Evolutionary conservation across 768 basidiomycete species (phyloP).

Genomic region (Leccinum ochraceum): DNA sequence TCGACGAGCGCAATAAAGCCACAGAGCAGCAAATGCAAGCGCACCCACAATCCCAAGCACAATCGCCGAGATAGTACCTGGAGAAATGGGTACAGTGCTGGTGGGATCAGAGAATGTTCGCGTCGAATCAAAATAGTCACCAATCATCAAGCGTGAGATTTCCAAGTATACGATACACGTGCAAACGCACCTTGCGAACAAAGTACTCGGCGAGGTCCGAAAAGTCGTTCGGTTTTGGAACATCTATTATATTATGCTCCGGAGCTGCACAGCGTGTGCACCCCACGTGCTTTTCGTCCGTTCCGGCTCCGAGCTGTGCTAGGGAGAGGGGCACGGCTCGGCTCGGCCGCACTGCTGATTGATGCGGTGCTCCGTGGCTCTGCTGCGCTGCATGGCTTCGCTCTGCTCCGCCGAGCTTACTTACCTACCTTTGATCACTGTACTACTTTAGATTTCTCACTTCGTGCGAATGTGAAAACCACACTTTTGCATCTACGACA

Average conservation of each 20-base stretch:
- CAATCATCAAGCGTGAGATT: constrained; percentile 2
- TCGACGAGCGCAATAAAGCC: constrained; percentile 35
- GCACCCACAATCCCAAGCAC: constrained; percentile 29
- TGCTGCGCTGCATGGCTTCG: too few relatives aligned
- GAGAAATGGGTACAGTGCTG: constrained; percentile 19
- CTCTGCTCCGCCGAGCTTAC: too few relatives aligned
- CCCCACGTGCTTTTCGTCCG: too few relatives aligned
- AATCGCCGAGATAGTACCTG: constrained; percentile 27
- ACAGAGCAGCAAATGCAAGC: constrained; percentile 28
- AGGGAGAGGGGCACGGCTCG: too few relatives aligned
- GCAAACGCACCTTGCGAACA: constrained; percentile 73
- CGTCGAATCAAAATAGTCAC: constrained; percentile 5
- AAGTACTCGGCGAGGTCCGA: constrained; percentile 91
- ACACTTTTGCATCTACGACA: too few relatives aligned
- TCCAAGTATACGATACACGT: neutral
- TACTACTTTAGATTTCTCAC: too few relatives aligned
- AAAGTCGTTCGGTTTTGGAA: constrained; percentile 96
- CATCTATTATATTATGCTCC: constrained; percentile 35
- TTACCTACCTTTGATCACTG: too few relatives aligned
- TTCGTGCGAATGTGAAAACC: too few relatives aligned
- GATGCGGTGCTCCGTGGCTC: too few relatives aligned
- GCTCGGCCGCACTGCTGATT: too few relatives aligned
- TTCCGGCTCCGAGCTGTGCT: too few relatives aligned
- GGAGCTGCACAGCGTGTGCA: too few relatives aligned
- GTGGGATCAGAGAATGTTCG: constrained; percentile 6